Evolutionary conservation across 2,329 filamentous ascomycete species (phyloP).

Genomic region (Colletotrichum sp.): DNA sequence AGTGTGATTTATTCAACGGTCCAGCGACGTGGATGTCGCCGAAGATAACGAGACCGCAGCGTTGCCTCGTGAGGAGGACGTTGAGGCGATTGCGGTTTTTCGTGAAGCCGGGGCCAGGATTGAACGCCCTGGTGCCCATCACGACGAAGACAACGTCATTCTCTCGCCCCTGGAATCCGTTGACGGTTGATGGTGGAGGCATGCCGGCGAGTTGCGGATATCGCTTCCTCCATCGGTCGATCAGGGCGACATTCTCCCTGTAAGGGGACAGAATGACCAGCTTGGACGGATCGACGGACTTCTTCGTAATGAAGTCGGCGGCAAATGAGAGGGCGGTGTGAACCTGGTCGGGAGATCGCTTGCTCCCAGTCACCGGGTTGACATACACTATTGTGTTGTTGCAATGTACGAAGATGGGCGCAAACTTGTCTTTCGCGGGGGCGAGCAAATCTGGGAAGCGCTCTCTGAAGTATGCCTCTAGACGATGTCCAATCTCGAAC

Average conservation of each 20-base stretch:
- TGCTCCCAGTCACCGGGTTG: slow-evolving; percentile 2
- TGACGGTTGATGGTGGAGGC: slow-evolving; percentile 13
- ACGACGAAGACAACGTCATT: slow-evolving; percentile 24
- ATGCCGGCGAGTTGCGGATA: slow-evolving; percentile 16
- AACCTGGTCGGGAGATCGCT: slow-evolving; percentile 20
- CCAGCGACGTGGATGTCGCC: slow-evolving; percentile 23
- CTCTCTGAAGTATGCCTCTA: not conserved
- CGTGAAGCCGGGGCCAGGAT: slow-evolving; percentile 21
- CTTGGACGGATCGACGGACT: not conserved
- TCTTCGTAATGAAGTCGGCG: slow-evolving; percentile 8
- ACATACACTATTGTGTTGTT: not conserved
- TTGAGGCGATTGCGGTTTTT: slow-evolving; percentile 20
- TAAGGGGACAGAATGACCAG: slow-evolving; percentile 24
- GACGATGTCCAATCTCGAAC: not conserved
- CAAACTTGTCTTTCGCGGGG: not conserved
- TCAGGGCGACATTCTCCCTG: slow-evolving; percentile 16
- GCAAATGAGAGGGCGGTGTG: slow-evolving; percentile 22
- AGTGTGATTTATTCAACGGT: not conserved
- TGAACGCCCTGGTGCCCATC: slow-evolving; percentile 18
- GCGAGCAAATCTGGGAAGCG: not conserved
- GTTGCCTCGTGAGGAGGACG: slow-evolving; percentile 23
- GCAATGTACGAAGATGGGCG: slow-evolving; percentile 26
- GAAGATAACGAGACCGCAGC: slow-evolving; percentile 22
- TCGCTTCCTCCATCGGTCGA: slow-evolving; percentile 2
- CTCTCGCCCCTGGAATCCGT: slow-evolving; percentile 28